Base-by-base conservation (phyloP, 176 grass and related monocot species). In the Oryza rufipogon region DNA sequence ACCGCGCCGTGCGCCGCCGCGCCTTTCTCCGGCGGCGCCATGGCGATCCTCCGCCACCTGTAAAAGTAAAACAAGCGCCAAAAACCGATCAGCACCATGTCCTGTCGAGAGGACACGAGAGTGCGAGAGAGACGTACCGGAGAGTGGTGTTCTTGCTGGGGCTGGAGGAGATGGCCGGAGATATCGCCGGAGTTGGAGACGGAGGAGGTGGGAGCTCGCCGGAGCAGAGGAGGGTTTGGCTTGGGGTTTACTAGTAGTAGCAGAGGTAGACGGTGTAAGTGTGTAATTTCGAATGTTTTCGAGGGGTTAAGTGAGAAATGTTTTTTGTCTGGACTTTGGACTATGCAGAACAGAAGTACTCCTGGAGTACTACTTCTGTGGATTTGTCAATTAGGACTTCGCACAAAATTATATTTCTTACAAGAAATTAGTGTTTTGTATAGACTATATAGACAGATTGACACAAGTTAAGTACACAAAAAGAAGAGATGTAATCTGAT, bases 31-130 rank as follows among this genome's bases (percentile, higher is more conserved):
- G 28, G 30, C 71, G 81, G 60, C 3, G 71, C 7, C 70, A 52
- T 66, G 81, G 81, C 65, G 39, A 63, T 36, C 58, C 49, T 52
- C 52, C 47, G 41, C 56, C 36, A 15, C 70, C 82, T 85, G 71
- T 0, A 39, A 39, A 49, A 46, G 71, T 0, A 39, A 39, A 49
- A 46, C 2, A 13, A 80, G 30, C 3, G 13, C 51, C 8, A 23
- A n/a, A 28, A 33, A n/a, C 8, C 15, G 54, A 71, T 88, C 73
- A 87, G 28, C 20, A 30, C 3, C 4, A 23, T 17, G 33, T 32
- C 2, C 30, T 32, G 2, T 46, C 2, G 47, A 39, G 49, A 63
- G 26, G 34, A 0, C 34, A 36, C 34, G 34, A 38, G 36, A 38
- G 5, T 2, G 20, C 17, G 16, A 22, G 6, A 10, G 58, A 10